Conservation (phyloP, 2,329 filamentous ascomycete genomes). For the Diaporthe vaccinii region DNA sequence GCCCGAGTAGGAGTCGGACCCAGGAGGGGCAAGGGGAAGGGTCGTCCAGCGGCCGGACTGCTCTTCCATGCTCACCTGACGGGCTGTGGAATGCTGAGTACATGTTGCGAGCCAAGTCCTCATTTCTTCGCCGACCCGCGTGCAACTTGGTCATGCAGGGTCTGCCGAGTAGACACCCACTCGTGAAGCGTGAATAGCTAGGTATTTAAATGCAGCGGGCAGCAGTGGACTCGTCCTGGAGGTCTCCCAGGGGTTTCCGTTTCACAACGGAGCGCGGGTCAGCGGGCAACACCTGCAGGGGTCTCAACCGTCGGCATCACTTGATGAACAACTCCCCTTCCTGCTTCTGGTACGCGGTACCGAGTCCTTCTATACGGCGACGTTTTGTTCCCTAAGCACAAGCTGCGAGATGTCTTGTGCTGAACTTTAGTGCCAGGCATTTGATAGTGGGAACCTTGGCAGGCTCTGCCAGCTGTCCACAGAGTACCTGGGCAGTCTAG, state of each 20-base stretch:
- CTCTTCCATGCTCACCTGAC: neutral
- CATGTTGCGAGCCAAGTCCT: neutral
- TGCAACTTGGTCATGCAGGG: neutral
- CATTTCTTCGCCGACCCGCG: neutral
- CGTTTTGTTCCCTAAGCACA: neutral
- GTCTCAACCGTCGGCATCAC: neutral
- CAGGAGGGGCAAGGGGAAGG: neutral
- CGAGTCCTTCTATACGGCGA: neutral
- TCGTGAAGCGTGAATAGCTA: neutral
- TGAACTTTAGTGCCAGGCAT: neutral
- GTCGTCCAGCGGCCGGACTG: neutral
- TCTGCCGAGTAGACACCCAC: neutral
- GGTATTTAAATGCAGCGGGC: neutral
- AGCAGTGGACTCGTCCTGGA: neutral
- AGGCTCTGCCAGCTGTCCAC: neutral
- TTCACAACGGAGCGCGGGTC: neutral
- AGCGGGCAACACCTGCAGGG: constrained; percentile 5
- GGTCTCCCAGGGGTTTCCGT: constrained; percentile 1
- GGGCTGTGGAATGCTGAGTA: too few relatives aligned
- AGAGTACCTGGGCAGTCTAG: too few relatives aligned
- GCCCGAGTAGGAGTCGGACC: neutral
- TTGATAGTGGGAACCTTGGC: neutral
- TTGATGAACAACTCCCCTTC: neutral
- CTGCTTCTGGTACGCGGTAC: neutral
- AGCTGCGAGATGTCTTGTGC: neutral